These are phyloP conservation scores for Pezicula neosporulosa DNA, from an alignment of 2,329 filamentous ascomycete genomes.

Conservation along the genomic window DNA sequence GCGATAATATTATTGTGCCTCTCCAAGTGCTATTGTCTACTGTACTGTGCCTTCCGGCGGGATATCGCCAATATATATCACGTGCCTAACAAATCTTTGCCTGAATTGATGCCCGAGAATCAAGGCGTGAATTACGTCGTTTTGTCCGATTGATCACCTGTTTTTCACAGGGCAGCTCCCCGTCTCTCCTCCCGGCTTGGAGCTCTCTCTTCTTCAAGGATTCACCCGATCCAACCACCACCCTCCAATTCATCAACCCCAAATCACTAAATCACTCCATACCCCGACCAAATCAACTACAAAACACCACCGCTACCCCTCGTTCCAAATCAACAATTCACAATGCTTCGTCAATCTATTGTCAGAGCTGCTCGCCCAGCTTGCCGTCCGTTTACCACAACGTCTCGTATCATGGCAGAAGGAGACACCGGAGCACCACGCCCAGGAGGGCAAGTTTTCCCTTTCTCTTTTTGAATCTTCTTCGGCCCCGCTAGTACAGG, in stretches of 20 bases:
- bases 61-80: no score
- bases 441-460: slow-evolving; percentile 12
- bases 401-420: slow-evolving; percentile 50
- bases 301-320: slow-evolving; percentile 10
- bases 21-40: no score
- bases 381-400: slow-evolving; percentile 37
- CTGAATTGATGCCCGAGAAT: no score
- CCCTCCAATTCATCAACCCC: slow-evolving; percentile 6
- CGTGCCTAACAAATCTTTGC: no score
- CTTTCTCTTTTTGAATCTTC: not conserved
- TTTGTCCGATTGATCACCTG: no score
- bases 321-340: slow-evolving; percentile 23
- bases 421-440: slow-evolving; percentile 49
- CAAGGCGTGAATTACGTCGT: no score
- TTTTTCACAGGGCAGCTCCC: no score
- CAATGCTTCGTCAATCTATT: slow-evolving; percentile 63
- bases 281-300: slow-evolving; percentile 3
- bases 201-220: not conserved
- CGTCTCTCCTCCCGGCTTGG: no score
- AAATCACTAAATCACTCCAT: slow-evolving; percentile 8
- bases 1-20: no score
- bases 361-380: slow-evolving; percentile 45
- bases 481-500: not conserved
- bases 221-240: slow-evolving; percentile 19
- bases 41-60: no score